A percentile compares a stretch with the other conserved stretches of the same genome.
Conservation (phyloP, 2,329 filamentous ascomycete genomes). For the Paradendryphiella salina region DNA sequence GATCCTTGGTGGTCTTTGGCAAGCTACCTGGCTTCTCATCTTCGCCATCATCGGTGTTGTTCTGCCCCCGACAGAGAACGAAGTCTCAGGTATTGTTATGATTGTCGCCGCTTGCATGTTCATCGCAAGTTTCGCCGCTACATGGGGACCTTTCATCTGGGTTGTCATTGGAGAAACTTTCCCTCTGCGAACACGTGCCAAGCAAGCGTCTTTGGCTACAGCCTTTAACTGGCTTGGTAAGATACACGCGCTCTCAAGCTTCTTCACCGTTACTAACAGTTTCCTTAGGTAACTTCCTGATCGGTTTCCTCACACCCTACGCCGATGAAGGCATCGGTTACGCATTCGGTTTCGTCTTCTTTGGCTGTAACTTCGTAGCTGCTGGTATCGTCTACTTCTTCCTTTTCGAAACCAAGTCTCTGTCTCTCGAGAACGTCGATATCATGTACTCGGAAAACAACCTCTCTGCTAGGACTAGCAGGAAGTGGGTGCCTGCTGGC, state of each 20-base stretch:
- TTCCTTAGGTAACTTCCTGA: constrained; percentile 43
- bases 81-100: constrained; percentile 64
- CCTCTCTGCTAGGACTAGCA: constrained; percentile 36
- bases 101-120: constrained; percentile 75
- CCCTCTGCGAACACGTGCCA: constrained; percentile 40
- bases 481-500: constrained; percentile 41
- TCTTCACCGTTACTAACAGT: constrained; percentile 23
- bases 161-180: constrained; percentile 48
- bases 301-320: constrained; percentile 43
- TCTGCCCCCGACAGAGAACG: constrained; percentile 35
- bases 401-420: constrained; percentile 41
- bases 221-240: constrained; percentile 41
- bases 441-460: constrained; percentile 40
- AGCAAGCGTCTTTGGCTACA: constrained; percentile 41
- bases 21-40: constrained; percentile 66
- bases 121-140: constrained; percentile 70
- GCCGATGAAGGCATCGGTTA: constrained; percentile 42
- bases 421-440: constrained; percentile 44
- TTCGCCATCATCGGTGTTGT: constrained; percentile 55
- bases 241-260: neutral
- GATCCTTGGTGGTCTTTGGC: constrained; percentile 68
- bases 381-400: constrained; percentile 42
- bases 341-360: constrained; percentile 44
- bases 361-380: constrained; percentile 40
- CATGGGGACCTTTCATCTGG: constrained; percentile 64